These are phyloP conservation scores for Fusarium subglutinans DNA, from an alignment of 2,329 filamentous ascomycete species.

Conservation along the genomic window DNA sequence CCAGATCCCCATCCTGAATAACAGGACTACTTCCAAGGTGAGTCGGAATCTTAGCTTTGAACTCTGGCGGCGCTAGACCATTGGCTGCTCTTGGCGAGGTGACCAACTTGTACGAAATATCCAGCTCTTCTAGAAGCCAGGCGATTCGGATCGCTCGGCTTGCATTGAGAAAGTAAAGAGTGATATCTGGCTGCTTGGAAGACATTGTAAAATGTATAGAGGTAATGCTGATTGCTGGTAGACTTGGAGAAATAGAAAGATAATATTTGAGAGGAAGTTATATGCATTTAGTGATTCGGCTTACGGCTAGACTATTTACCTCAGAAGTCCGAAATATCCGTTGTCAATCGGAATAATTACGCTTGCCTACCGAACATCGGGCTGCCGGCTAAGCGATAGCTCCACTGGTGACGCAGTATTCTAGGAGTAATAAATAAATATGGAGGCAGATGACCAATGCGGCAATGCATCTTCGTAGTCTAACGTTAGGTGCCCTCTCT, in stretches of 20 bases:
- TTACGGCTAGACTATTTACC: neutral
- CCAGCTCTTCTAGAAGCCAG: neutral
- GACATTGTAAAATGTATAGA: neutral
- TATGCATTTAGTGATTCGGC: neutral
- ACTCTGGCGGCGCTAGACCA: neutral
- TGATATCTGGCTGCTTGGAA: neutral
- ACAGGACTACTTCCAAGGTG: neutral
- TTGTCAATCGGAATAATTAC: neutral
- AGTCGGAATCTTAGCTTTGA: neutral
- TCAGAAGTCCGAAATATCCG: neutral
- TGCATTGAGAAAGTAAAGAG: neutral
- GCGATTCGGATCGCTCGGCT: neutral
- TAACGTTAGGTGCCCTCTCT: neutral
- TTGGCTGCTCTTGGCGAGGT: neutral
- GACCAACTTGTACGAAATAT: rapidly evolving
- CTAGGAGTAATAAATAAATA: neutral
- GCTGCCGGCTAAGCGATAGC: rapidly evolving
- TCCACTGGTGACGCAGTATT: neutral
- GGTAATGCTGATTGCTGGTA: neutral
- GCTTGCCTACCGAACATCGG: rapidly evolving
- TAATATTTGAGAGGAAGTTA: neutral
- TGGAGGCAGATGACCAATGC: neutral
- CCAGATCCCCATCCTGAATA: neutral
- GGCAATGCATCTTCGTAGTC: neutral
- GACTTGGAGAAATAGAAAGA: too few relatives aligned